These are phyloP conservation scores for Acacia pycnantha DNA, from an alignment of 331 rosid genomes.

Conservation along the genomic window DNA sequence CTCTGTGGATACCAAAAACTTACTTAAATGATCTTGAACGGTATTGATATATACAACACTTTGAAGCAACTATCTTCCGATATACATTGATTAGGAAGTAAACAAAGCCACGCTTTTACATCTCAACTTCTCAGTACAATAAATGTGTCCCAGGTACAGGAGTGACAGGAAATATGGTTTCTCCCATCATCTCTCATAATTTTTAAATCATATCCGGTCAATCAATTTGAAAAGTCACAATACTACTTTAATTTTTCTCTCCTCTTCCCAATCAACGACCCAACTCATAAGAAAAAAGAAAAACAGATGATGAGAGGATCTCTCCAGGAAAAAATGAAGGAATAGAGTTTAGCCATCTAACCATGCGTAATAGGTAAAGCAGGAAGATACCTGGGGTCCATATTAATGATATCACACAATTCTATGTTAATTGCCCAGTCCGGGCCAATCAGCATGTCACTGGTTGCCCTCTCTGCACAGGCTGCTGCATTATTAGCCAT, in stretches of 20 bases:
- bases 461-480: constrained; percentile 96
- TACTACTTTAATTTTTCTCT: too few relatives aligned
- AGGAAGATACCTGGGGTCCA: constrained; percentile 72
- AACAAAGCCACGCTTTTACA: neutral
- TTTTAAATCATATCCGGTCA: too few relatives aligned
- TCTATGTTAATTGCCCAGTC: constrained; percentile 97
- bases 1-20: neutral
- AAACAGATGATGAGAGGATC: too few relatives aligned
- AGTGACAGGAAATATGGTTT: neutral
- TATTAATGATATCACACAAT: constrained; percentile 83
- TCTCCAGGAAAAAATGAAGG: neutral
- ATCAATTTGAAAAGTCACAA: too few relatives aligned
- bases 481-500: constrained; percentile 86
- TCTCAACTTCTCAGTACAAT: neutral
- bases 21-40: neutral
- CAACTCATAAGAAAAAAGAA: too few relatives aligned
- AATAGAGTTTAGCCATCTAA: neutral
- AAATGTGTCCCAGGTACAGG: neutral
- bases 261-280: too few relatives aligned
- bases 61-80: neutral
- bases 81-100: neutral
- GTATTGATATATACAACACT: neutral
- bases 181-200: too few relatives aligned
- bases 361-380: neutral
- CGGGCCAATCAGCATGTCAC: constrained; percentile 87